Base-by-base conservation (phyloP, 208 protist genomes). In the Pavlovales sp. region DNA sequence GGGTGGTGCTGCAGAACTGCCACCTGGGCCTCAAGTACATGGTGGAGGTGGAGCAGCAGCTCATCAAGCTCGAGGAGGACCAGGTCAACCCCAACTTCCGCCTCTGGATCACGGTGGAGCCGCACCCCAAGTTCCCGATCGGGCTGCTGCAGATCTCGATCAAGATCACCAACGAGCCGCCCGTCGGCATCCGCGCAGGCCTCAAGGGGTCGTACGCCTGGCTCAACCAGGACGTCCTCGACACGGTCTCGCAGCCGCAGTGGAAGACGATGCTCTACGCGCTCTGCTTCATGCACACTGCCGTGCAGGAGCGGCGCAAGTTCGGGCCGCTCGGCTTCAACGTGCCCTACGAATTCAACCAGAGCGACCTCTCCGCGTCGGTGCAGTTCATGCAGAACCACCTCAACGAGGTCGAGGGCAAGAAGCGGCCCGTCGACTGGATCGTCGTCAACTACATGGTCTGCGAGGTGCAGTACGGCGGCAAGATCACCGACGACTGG, bases 271-370 rank as follows among this genome's bases (percentile, higher is more conserved):
- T 99, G 93, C 94, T 99, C 80, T 99, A 97, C 92, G 95, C 95
- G 4, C 94, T 98, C 88, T 97, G 96, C 91, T 99, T 98, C 94
- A 93, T 99, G 75, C 97, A 99, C 92, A 97, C 97, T 32, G 95
- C 97, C 84, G 96, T 99, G 57, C 96, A 98, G 90, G 97, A 99
- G 94, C 94, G 98, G 40, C 95, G 97, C 88, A 99, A 99, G 94
- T 99, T 98, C 90, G 97, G 97, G 40, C 96, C 97, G n/a, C 96
- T 99, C 88, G 98, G 98, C 34, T 99, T 98, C 95, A 97, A 96
- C 91, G 97, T 99, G 38, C 97, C 97, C 41, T 99, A 99, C 93
- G 98, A 99, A 93, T 99, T 99, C 93, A 98, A 98, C 92, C 96
- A 98, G 90, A 95, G 95, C 81, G 98, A 99, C 93, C 91, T 97